Conservation (phyloP, 352 stramenopile species). For the Globisporangium emineosum region DNA sequence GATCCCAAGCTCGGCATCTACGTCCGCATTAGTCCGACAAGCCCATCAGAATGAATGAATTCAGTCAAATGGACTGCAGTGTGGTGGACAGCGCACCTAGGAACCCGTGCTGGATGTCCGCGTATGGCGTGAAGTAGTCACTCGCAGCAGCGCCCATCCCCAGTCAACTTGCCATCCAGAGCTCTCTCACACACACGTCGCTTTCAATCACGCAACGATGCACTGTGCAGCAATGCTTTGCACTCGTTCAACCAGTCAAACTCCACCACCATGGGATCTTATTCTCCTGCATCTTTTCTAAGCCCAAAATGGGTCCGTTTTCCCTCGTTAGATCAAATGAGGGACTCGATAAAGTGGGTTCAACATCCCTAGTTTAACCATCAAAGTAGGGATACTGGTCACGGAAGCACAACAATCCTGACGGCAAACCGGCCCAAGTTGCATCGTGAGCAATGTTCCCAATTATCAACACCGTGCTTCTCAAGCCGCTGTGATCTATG, state of each 20-base stretch:
- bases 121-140: constrained; percentile 51
- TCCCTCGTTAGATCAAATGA: not conserved
- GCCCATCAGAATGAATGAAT: not conserved
- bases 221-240: too few species aligned
- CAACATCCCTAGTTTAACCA: not conserved
- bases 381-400: not conserved
- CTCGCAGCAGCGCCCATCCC: constrained; percentile 51
- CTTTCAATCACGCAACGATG: not conserved
- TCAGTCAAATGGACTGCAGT: not conserved
- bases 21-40: not conserved
- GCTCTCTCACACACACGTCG: not conserved
- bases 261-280: too few species aligned
- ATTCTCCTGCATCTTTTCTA: constrained; percentile 1
- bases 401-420: not conserved
- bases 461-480: too few species aligned
- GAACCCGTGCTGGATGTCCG: constrained; percentile 56
- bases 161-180: not conserved
- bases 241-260: too few species aligned
- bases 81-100: constrained; percentile 17
- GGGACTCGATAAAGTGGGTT: not conserved
- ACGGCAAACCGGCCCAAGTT: too few species aligned
- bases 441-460: too few species aligned
- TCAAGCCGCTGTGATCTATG: too few species aligned
- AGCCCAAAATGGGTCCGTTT: constrained; percentile 4
- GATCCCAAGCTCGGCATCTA: constrained; percentile 49